Percentiles rank a stretch among this genome's conserved stretches.
These are phyloP conservation scores for Prunus mira DNA, from an alignment of 306 rosid species.

Conservation along the genomic window DNA sequence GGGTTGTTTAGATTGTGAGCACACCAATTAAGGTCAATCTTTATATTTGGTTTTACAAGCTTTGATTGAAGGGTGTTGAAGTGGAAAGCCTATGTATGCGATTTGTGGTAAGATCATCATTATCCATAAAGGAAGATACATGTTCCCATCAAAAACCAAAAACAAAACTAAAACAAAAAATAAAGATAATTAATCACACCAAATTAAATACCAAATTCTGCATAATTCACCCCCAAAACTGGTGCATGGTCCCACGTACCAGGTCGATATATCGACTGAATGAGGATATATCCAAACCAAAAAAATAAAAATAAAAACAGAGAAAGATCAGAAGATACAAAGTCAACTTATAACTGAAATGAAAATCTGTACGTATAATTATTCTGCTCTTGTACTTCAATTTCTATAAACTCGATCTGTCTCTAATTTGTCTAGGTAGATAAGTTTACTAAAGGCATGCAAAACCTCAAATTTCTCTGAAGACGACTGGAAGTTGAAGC, in stretches of 20 bases:
- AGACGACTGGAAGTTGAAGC: background rate
- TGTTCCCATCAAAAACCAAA: background rate
- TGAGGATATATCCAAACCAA: background rate
- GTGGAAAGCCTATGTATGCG: background rate
- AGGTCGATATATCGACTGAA: background rate
- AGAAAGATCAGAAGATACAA: background rate
- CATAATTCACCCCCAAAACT: background rate
- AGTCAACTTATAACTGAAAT: slow-evolving; percentile 15
- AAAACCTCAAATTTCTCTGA: slow-evolving; percentile 2
- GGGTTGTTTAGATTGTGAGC: background rate
- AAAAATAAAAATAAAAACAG: background rate
- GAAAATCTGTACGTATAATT: background rate
- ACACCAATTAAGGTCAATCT: slow-evolving; percentile 2
- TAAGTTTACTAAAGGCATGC: background rate
- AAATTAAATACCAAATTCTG: background rate
- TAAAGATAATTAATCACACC: background rate
- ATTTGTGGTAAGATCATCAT: slow-evolving; percentile 1
- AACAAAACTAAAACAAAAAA: no score
- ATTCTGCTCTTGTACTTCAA: background rate
- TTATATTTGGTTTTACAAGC: slow-evolving; percentile 8
- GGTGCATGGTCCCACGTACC: background rate
- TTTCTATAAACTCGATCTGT: background rate
- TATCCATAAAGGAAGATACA: background rate
- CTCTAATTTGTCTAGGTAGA: background rate
- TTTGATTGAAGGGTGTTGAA: background rate